Conservation (phyloP, 2,329 filamentous ascomycete species). For the Canariomyces notabilis region DNA sequence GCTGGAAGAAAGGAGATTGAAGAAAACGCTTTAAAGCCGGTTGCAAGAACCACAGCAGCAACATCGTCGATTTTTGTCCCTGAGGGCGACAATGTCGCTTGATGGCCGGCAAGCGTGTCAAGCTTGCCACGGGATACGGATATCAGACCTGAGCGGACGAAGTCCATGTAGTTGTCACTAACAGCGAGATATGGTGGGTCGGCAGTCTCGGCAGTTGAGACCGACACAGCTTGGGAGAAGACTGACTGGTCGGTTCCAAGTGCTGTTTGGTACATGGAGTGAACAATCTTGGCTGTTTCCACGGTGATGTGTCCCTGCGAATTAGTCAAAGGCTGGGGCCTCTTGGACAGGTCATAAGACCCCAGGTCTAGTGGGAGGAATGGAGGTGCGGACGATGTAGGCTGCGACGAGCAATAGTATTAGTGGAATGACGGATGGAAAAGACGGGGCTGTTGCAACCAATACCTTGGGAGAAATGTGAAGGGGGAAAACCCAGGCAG, state of each 20-base stretch:
- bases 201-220: conserved; percentile 37
- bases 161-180: conserved; percentile 68
- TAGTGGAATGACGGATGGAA: neutral
- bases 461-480: conserved; percentile 47
- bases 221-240: conserved; percentile 40
- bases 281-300: conserved; percentile 50
- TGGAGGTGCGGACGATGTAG: conserved; percentile 44
- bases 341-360: conserved; percentile 63
- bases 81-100: conserved; percentile 31
- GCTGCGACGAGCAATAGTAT: conserved; percentile 28
- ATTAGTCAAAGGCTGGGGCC: conserved; percentile 56
- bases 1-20: conserved; percentile 61
- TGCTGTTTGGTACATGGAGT: conserved; percentile 45
- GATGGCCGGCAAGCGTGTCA: conserved; percentile 32
- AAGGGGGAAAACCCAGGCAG: conserved; percentile 66
- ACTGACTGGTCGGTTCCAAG: conserved; percentile 52
- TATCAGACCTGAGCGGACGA: conserved; percentile 63
- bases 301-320: conserved; percentile 58
- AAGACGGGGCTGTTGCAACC: neutral
- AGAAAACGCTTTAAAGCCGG: conserved; percentile 63
- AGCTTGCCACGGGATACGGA: conserved; percentile 46
- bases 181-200: conserved; percentile 63
- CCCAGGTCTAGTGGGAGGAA: conserved; percentile 70
- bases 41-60: conserved; percentile 66
- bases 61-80: conserved; percentile 47